phyloP scores from a whole-genome alignment of 371 early-diverging fungal species.

The Chytridium lagenaria region DNA sequence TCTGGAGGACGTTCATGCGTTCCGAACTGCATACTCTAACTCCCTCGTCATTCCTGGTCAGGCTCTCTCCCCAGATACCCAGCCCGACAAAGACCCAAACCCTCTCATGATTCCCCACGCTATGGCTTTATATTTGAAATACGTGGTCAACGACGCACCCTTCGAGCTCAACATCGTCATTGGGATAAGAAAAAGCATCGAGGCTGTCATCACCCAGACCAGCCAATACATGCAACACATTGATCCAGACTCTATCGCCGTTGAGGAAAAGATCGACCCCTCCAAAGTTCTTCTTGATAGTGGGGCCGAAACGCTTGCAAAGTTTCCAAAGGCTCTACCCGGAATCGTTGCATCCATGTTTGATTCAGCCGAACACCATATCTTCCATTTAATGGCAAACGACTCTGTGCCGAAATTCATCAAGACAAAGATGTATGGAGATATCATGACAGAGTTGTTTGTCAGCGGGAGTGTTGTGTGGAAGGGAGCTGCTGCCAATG shows the following conservation, averaged over 20 bases:
- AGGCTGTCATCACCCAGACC: slow-evolving; percentile 26
- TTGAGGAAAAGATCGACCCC: slow-evolving; percentile 30
- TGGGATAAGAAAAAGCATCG: slow-evolving; percentile 32
- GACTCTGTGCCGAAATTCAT: slow-evolving; percentile 83
- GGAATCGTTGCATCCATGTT: slow-evolving; percentile 61
- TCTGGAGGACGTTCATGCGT: slow-evolving; percentile 64
- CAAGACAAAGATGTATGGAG: slow-evolving; percentile 68
- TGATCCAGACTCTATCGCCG: slow-evolving; percentile 30
- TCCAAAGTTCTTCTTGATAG: slow-evolving; percentile 9
- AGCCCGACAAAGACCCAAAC: slow-evolving; percentile 39
- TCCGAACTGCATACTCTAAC: slow-evolving; percentile 26
- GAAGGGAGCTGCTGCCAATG: not conserved
- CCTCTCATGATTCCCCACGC: slow-evolving; percentile 63
- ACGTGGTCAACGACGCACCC: slow-evolving; percentile 60
- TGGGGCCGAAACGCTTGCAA: slow-evolving; percentile 15
- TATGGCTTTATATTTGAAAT: slow-evolving; percentile 67
- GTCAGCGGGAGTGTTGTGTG: slow-evolving; percentile 15
- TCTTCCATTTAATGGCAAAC: slow-evolving; percentile 76
- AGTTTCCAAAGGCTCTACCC: slow-evolving; percentile 21
- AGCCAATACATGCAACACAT: slow-evolving; percentile 27
- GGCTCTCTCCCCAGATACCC: slow-evolving; percentile 51
- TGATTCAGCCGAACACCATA: slow-evolving; percentile 70
- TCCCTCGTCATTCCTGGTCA: slow-evolving; percentile 49
- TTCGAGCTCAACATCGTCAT: slow-evolving; percentile 66
- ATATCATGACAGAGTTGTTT: slow-evolving; percentile 34